phyloP scores from a whole-genome alignment of 768 basidiomycete genomes.

The Termitomyces sp. region DNA sequence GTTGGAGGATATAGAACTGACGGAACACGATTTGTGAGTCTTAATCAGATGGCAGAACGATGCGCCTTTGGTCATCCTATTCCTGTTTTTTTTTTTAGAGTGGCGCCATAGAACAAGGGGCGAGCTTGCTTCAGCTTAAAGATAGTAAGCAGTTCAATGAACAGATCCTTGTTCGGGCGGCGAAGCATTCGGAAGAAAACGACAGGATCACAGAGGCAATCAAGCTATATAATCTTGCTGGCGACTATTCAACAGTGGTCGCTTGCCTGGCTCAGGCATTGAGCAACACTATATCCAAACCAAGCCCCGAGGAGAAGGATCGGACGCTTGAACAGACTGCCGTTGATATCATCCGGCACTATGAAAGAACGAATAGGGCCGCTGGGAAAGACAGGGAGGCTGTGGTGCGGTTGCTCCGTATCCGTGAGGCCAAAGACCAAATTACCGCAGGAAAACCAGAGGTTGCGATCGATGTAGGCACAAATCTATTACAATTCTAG shows the following conservation, averaged over 20 bases:
- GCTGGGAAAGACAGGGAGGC: slow-evolving; percentile 71
- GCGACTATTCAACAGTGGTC: slow-evolving; percentile 84
- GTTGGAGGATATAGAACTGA: slow-evolving; percentile 91
- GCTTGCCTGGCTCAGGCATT: slow-evolving; percentile 83
- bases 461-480: slow-evolving; percentile 71
- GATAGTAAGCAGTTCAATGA: slow-evolving; percentile 68
- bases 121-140: slow-evolving; percentile 67
- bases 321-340: slow-evolving; percentile 68
- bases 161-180: slow-evolving; percentile 79
- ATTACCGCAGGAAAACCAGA: slow-evolving; percentile 71
- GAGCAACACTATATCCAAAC: slow-evolving; percentile 73
- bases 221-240: slow-evolving; percentile 92
- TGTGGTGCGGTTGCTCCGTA: slow-evolving; percentile 66
- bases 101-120: slow-evolving; percentile 83
- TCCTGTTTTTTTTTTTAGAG: slow-evolving; percentile 36
- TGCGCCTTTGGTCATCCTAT: background rate
- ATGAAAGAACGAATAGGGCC: slow-evolving; percentile 69
- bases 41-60: background rate
- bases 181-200: slow-evolving; percentile 75
- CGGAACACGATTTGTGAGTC: slow-evolving; percentile 80
- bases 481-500: background rate
- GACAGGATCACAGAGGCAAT: slow-evolving; percentile 87
- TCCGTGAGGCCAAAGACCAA: slow-evolving; percentile 76
- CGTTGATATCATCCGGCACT: slow-evolving; percentile 71
- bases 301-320: slow-evolving; percentile 56